Conservation (phyloP, 352 stramenopile genomes). For the Phytophthora kernoviae region DNA sequence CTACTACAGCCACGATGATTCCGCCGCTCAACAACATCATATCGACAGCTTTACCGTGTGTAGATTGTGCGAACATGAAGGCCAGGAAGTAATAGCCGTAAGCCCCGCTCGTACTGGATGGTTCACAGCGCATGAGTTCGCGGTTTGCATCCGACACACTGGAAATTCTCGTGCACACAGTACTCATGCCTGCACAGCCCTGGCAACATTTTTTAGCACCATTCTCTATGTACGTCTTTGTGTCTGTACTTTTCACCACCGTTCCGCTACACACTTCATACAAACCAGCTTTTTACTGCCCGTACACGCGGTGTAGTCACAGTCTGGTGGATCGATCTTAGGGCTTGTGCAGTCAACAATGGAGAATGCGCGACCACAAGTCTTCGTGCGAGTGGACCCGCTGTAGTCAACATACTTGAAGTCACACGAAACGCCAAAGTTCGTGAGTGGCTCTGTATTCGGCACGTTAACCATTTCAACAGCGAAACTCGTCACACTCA, state of each 20-base stretch:
- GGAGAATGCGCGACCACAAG: conserved; percentile 47
- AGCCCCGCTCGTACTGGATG: conserved; percentile 1
- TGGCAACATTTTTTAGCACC: conserved; percentile 48
- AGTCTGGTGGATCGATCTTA: conserved; percentile 51
- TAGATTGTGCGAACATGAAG: conserved; percentile 23
- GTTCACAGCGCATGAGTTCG: conserved; percentile 63
- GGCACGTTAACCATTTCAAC: conserved; percentile 53
- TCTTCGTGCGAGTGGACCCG: conserved; percentile 24
- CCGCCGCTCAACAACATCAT: conserved; percentile 35
- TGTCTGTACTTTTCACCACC: conserved; percentile 27
- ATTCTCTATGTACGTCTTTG: conserved; percentile 27
- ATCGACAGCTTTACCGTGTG: conserved; percentile 27
- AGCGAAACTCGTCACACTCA: conserved; percentile 60
- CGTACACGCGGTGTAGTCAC: conserved; percentile 40
- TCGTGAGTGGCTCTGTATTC: conserved; percentile 42
- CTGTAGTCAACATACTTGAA: conserved; percentile 55
- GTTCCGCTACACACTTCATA: conserved; percentile 59
- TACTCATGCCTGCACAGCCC: conserved; percentile 27
- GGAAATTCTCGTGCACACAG: conserved; percentile 45
- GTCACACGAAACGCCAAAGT: conserved; percentile 51
- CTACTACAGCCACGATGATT: conserved; percentile 39
- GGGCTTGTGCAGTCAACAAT: conserved; percentile 65
- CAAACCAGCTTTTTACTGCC: conserved; percentile 38
- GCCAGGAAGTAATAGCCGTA: conserved; percentile 32
- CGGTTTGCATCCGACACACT: conserved; percentile 29